Conservation (phyloP, 75 land plant species). For the Cryptomeria japonica region DNA sequence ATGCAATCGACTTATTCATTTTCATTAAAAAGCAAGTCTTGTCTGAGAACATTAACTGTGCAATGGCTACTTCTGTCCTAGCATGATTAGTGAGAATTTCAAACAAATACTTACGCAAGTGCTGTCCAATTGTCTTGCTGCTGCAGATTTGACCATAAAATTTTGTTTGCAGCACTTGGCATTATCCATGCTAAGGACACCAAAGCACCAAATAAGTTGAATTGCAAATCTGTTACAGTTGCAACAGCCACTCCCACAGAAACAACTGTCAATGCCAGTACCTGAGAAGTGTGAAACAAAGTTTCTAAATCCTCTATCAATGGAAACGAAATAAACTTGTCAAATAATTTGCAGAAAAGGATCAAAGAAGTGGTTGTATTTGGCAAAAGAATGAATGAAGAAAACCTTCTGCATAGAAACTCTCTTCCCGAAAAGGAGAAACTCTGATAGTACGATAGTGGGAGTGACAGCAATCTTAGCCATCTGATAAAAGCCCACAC, state of each 20-base stretch:
- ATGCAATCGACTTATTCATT: neutral
- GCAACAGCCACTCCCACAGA: slow-evolving; percentile 90
- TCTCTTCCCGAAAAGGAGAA: slow-evolving; percentile 46
- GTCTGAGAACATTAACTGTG: neutral
- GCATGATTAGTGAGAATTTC: neutral
- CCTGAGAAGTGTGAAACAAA: slow-evolving; percentile 41
- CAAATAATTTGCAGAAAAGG: neutral
- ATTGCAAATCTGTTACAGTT: slow-evolving; percentile 86
- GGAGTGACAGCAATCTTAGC: slow-evolving; percentile 96
- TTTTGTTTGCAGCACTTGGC: slow-evolving; percentile 91
- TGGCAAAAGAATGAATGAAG: neutral
- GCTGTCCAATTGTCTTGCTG: slow-evolving; percentile 90
- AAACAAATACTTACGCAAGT: slow-evolving; percentile 67
- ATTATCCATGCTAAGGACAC: slow-evolving; percentile 87
- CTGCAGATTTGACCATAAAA: slow-evolving; percentile 89
- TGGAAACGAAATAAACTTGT: neutral
- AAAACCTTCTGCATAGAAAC: slow-evolving; percentile 75
- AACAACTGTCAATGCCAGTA: slow-evolving; percentile 63
- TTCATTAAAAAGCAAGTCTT: neutral
- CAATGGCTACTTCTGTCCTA: neutral
- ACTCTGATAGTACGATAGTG: slow-evolving; percentile 84
- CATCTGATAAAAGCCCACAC: slow-evolving; percentile 98
- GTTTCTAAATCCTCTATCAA: neutral
- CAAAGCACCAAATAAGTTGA: slow-evolving; percentile 83
- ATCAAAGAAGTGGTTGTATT: neutral